These are phyloP conservation scores for Cladosporium cucumerinum DNA, from an alignment of 2,329 filamentous ascomycete genomes.

Conservation along the genomic window DNA sequence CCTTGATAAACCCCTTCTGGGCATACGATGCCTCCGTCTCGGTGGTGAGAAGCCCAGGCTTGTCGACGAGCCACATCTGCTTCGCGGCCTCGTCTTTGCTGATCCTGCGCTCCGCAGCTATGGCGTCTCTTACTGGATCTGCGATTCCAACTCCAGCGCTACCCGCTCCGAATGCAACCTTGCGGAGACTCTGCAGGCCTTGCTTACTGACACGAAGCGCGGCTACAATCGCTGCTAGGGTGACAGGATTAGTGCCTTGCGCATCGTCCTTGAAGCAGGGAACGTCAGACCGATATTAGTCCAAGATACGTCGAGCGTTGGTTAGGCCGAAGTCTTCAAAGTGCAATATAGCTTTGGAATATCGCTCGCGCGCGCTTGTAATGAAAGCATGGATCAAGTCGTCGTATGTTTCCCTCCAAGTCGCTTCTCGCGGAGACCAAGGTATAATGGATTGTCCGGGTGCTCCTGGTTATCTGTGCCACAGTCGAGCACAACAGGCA, in stretches of 20 bases:
- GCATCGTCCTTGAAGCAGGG: slow-evolving; percentile 91
- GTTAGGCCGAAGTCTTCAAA: too few species aligned
- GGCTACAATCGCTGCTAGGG: slow-evolving; percentile 75
- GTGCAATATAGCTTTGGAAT: too few species aligned
- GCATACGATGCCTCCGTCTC: slow-evolving; percentile 61
- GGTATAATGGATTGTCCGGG: too few species aligned
- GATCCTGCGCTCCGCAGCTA: slow-evolving; percentile 64
- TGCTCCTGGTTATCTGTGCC: too few species aligned
- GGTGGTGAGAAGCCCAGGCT: slow-evolving; percentile 66
- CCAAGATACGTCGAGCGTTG: too few species aligned
- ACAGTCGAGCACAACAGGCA: too few species aligned
- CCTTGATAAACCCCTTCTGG: slow-evolving; percentile 65
- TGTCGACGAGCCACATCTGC: slow-evolving; percentile 77
- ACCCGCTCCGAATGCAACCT: slow-evolving; percentile 77
- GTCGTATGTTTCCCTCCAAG: too few species aligned
- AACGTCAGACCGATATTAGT: slow-evolving; percentile 45
- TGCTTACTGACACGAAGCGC: slow-evolving; percentile 66
- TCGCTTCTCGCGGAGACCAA: too few species aligned
- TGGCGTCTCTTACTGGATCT: slow-evolving; percentile 77
- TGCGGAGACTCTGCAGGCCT: slow-evolving; percentile 64
- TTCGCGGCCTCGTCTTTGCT: slow-evolving; percentile 68
- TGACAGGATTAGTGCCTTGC: slow-evolving; percentile 84
- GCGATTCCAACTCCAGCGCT: slow-evolving; percentile 82
- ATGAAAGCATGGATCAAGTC: too few species aligned
- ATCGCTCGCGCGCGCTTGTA: too few species aligned